Conservation (phyloP, 345 rosid genomes). For the Linum lewisii region DNA sequence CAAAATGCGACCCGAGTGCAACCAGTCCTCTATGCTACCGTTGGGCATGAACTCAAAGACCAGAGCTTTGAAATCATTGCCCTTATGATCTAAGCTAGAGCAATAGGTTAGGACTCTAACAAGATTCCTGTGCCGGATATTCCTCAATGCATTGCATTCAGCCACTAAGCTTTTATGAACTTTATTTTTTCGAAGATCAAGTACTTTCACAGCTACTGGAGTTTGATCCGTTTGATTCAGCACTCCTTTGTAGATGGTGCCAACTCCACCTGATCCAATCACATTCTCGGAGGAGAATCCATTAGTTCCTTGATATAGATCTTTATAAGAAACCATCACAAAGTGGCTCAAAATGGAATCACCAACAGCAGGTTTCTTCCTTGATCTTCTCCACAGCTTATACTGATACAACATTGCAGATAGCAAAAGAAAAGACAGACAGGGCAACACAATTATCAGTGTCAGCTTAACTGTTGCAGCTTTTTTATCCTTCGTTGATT, state of each 20-base stretch:
- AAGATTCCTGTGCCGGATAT: conserved; percentile 12
- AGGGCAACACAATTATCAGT: not conserved
- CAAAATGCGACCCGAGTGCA: conserved; percentile 6
- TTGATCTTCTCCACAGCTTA: not conserved
- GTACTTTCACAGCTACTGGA: conserved; percentile 22
- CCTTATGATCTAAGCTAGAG: conserved; percentile 14
- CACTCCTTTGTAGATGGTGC: not conserved
- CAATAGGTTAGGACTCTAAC: conserved; percentile 13
- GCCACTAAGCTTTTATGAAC: conserved; percentile 20
- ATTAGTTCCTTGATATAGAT: not conserved
- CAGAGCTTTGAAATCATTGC: conserved; percentile 11
- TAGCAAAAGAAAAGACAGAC: not conserved
- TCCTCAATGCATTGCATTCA: conserved; percentile 20
- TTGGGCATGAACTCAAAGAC: conserved; percentile 14
- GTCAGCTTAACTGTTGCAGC: not conserved
- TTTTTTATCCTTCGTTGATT: not conserved
- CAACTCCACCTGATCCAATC: not conserved
- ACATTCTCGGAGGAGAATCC: not conserved
- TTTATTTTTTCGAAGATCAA: conserved; percentile 13
- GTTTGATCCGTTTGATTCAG: not conserved
- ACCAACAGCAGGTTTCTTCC: not conserved
- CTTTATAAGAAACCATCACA: not conserved
- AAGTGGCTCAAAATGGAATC: not conserved
- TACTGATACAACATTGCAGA: not conserved
- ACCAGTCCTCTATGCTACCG: conserved; percentile 7